Conservation (phyloP, 2,329 filamentous ascomycete genomes). For the Beauveria varroae region DNA sequence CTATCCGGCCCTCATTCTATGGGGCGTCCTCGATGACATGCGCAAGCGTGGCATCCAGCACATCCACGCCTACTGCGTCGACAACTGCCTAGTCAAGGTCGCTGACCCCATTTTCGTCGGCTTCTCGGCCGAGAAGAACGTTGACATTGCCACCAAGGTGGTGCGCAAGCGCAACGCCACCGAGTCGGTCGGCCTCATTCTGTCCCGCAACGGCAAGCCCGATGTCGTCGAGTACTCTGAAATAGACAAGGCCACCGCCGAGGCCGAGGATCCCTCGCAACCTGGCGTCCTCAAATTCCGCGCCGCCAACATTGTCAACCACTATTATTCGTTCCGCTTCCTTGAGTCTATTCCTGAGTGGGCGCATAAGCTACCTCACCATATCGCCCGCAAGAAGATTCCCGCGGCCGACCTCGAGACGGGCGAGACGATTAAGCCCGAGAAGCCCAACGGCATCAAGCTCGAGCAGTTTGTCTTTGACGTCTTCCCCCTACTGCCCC, state of each 20-base stretch:
- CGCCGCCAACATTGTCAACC: slow-evolving; percentile 98
- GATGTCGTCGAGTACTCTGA: slow-evolving; percentile 99
- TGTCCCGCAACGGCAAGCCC: slow-evolving; percentile 91
- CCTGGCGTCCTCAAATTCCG: slow-evolving; percentile 84
- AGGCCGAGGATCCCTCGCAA: slow-evolving; percentile 78
- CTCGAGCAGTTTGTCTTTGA: slow-evolving; percentile 99
- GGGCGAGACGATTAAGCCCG: slow-evolving; percentile 78
- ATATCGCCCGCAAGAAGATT: slow-evolving; percentile 98
- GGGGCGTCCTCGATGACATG: slow-evolving; percentile 81
- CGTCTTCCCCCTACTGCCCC: slow-evolving; percentile 81
- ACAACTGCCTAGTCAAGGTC: slow-evolving; percentile 99
- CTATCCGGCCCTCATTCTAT: slow-evolving; percentile 81
- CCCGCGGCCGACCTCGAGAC: slow-evolving; percentile 69
- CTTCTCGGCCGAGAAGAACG: slow-evolving; percentile 78
- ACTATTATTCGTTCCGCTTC: slow-evolving; percentile 96
- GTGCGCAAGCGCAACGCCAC: slow-evolving; percentile 95
- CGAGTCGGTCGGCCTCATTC: slow-evolving; percentile 89
- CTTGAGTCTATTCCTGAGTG: slow-evolving; percentile 83
- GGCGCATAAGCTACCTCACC: slow-evolving; percentile 81
- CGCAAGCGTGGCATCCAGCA: slow-evolving; percentile 82
- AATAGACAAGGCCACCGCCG: slow-evolving; percentile 82
- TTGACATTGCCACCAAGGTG: slow-evolving; percentile 98
- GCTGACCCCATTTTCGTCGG: slow-evolving; percentile 94
- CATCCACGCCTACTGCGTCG: slow-evolving; percentile 95
- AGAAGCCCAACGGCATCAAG: slow-evolving; percentile 97